A percentile compares a stretch with the other conserved stretches of the same genome.
These are phyloP conservation scores for cucumber (Cucumis sativus) DNA, from an alignment of 306 rosid genomes.

Conservation along the genomic window DNA sequence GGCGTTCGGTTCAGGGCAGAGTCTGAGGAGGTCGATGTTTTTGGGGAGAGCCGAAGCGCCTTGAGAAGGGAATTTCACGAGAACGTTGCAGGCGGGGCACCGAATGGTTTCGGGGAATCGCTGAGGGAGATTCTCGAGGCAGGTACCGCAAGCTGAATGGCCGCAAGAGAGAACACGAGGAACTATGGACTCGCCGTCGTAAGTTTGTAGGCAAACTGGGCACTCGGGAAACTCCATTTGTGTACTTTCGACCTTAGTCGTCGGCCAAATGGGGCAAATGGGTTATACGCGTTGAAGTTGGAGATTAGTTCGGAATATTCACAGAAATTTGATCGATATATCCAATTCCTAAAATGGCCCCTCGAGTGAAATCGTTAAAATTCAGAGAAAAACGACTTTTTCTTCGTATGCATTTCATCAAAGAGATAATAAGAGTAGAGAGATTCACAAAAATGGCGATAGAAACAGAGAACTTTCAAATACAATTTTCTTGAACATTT, in stretches of 20 bases:
- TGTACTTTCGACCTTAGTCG: background rate
- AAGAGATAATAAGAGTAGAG: background rate
- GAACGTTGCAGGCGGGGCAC: conserved; percentile 78
- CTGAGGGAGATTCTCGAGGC: conserved; percentile 45
- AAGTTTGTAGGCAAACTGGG: conserved; percentile 72
- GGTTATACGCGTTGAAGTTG: background rate
- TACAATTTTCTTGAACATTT: background rate
- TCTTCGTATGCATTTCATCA: background rate
- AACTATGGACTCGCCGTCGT: conserved; percentile 36
- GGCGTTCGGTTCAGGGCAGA: conserved; percentile 23
- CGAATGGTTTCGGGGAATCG: conserved; percentile 56
- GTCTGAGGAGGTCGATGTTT: conserved; percentile 79
- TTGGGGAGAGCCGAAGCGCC: conserved; percentile 77
- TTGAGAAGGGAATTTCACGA: conserved; percentile 46
- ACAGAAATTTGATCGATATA: background rate
- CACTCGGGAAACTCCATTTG: conserved; percentile 76
- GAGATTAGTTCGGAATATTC: background rate
- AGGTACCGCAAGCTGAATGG: conserved; percentile 54
- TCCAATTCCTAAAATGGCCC: background rate
- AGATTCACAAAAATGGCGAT: background rate
- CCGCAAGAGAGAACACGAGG: conserved; percentile 79
- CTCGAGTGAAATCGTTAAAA: background rate
- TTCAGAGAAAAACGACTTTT: background rate
- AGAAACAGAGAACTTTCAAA: background rate
- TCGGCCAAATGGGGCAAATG: background rate